These are phyloP conservation scores for Fusarium sp. DNA, from an alignment of 2,329 filamentous ascomycete genomes.

Conservation along the genomic window DNA sequence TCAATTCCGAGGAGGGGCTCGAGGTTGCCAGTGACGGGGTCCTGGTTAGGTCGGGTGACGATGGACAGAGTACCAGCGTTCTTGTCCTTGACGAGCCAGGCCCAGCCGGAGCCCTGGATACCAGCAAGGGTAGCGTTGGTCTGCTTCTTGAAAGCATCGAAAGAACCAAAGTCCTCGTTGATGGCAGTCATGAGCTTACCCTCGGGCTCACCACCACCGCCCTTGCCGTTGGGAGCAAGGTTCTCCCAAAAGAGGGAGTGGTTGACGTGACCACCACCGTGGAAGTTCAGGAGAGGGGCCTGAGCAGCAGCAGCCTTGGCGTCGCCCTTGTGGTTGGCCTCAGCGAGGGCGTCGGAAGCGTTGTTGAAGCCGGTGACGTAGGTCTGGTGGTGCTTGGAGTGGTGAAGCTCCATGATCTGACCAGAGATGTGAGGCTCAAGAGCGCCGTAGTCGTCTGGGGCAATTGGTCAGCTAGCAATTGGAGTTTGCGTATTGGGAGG, in stretches of 20 bases:
- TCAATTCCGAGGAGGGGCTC: conserved; percentile 88
- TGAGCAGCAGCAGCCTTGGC: conserved; percentile 60
- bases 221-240: conserved; percentile 74
- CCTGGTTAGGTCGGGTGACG: conserved; percentile 85
- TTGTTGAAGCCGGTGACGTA: conserved; percentile 92
- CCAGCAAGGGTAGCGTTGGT: conserved; percentile 76
- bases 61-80: conserved; percentile 70
- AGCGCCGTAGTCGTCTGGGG: conserved; percentile 92
- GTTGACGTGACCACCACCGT: conserved; percentile 87
- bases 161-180: conserved; percentile 73
- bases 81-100: conserved; percentile 83
- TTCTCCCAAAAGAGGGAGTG: conserved; percentile 90
- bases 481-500: not conserved
- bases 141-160: conserved; percentile 71
- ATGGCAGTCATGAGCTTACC: conserved; percentile 73
- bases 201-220: conserved; percentile 69
- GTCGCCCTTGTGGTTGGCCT: conserved; percentile 73
- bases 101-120: conserved; percentile 90
- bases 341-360: conserved; percentile 75
- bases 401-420: conserved; percentile 96
- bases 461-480: not conserved
- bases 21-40: conserved; percentile 86
- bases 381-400: conserved; percentile 93
- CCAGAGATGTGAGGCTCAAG: conserved; percentile 87
- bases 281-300: conserved; percentile 75